These are phyloP conservation scores for Dryadomyces quercus-mongolicae DNA, from an alignment of 2,329 filamentous ascomycete species.

Conservation along the genomic window DNA sequence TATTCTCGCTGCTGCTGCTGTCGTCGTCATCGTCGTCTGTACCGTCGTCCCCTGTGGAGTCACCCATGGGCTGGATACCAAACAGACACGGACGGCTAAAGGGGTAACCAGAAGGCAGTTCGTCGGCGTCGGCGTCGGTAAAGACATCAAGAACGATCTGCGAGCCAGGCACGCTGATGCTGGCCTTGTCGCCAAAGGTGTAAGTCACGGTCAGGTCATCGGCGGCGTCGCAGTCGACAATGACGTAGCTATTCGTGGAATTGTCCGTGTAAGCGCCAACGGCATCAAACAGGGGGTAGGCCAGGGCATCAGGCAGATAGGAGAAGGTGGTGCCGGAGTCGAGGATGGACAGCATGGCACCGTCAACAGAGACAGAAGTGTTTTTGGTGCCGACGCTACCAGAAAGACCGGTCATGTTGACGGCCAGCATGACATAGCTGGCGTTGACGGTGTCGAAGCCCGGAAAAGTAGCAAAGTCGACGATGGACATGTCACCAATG, in stretches of 20 bases:
- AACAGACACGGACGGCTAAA: slow-evolving; percentile 38
- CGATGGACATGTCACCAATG: slow-evolving; percentile 38
- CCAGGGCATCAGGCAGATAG: slow-evolving; percentile 44
- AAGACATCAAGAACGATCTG: slow-evolving; percentile 29
- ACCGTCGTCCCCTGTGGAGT: not conserved
- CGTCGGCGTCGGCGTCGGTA: slow-evolving; percentile 4
- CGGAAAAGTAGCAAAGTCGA: slow-evolving; percentile 36
- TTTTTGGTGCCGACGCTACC: slow-evolving; percentile 15
- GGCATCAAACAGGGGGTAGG: slow-evolving; percentile 22
- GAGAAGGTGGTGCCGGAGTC: slow-evolving; percentile 56
- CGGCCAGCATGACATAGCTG: slow-evolving; percentile 26
- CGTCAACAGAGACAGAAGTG: slow-evolving; percentile 5
- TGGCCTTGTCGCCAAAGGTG: slow-evolving; percentile 14
- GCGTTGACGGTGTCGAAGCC: slow-evolving; percentile 23
- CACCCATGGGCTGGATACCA: slow-evolving; percentile 33
- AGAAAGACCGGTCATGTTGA: slow-evolving; percentile 24
- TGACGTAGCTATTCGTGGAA: slow-evolving; percentile 22
- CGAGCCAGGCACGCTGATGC: slow-evolving; percentile 19
- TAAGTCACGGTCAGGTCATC: slow-evolving; percentile 23
- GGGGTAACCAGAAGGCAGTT: slow-evolving; percentile 19
- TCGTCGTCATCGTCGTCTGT: not conserved
- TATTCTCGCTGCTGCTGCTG: slow-evolving; percentile 1
- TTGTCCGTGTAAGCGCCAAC: slow-evolving; percentile 27
- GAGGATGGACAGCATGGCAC: slow-evolving; percentile 39
- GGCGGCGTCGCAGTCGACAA: slow-evolving; percentile 23